Evolutionary conservation across 495 filamentous ascomycete genomes (phyloP).

Genomic region (Xylaria flabelliformis): DNA sequence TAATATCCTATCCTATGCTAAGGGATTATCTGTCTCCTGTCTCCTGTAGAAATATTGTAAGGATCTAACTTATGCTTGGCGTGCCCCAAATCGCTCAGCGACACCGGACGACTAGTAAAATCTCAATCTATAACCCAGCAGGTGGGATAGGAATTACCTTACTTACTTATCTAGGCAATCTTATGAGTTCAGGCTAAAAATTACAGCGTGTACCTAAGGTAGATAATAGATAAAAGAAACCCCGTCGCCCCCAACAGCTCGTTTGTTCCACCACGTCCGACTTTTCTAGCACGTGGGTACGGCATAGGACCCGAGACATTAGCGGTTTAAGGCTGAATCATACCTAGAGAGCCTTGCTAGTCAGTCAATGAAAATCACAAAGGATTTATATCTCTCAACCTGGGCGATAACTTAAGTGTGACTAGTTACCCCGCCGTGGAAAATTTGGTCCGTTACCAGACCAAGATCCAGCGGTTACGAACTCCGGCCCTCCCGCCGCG

Average conservation of each 20-base stretch:
- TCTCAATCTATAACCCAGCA: background rate
- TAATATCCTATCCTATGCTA: background rate
- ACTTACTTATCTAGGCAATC: background rate
- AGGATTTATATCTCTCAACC: background rate
- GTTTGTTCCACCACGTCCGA: background rate
- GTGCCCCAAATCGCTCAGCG: constrained; percentile 15
- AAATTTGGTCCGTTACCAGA: constrained; percentile 6
- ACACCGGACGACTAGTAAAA: constrained; percentile 13
- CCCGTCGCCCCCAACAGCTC: background rate
- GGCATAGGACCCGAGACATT: background rate
- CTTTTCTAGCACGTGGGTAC: constrained; percentile 21
- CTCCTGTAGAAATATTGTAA: background rate
- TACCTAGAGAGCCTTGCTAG: background rate
- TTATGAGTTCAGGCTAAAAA: constrained; percentile 11
- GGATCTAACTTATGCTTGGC: constrained; percentile 3
- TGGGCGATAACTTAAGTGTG: background rate
- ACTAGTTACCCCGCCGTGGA: background rate
- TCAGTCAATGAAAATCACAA: background rate
- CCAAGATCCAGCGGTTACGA: background rate
- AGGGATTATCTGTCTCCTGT: too few relatives aligned
- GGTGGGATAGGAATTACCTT: background rate
- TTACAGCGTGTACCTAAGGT: background rate
- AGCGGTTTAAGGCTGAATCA: constrained; percentile 16
- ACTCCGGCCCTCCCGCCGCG: background rate
- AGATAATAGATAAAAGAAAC: background rate